Percentiles rank a stretch among this genome's conserved stretches.
These are phyloP conservation scores for Ajuga reptans DNA, from an alignment of 305 asterid species.

Conservation along the genomic window DNA sequence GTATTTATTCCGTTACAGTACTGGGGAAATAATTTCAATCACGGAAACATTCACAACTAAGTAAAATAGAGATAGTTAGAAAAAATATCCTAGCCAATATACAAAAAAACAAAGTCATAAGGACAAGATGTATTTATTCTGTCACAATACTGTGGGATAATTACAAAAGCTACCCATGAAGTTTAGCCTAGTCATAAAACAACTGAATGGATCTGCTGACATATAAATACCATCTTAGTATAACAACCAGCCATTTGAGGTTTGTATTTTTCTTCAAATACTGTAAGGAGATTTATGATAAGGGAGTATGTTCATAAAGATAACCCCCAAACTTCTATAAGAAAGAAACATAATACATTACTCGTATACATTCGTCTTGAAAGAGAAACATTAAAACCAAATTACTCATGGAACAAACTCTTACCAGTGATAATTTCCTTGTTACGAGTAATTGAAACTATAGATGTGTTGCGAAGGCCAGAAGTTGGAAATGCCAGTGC, in stretches of 20 bases:
- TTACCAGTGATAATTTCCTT: conserved; percentile 90
- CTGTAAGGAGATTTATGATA: not conserved
- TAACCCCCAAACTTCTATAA: conserved; percentile 6
- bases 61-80: not conserved
- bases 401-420: conserved; percentile 17
- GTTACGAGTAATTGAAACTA: conserved; percentile 77
- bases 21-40: not conserved
- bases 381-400: not conserved
- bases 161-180: no score
- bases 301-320: not conserved
- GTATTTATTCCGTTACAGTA: not conserved
- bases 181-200: no score
- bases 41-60: not conserved
- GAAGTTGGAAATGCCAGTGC: conserved; percentile 72
- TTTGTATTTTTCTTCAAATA: no score
- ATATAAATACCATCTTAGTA: no score
- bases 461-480: conserved; percentile 66
- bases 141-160: no score
- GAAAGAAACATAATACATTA: not conserved
- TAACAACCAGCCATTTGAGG: no score
- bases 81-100: not conserved
- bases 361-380: not conserved
- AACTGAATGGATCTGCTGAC: no score
- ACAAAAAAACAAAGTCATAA: no score
- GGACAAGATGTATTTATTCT: no score